Evolutionary conservation across 1,139 yeast species (phyloP).

Genomic region (Zhuliangozyma parablackwelliae): DNA sequence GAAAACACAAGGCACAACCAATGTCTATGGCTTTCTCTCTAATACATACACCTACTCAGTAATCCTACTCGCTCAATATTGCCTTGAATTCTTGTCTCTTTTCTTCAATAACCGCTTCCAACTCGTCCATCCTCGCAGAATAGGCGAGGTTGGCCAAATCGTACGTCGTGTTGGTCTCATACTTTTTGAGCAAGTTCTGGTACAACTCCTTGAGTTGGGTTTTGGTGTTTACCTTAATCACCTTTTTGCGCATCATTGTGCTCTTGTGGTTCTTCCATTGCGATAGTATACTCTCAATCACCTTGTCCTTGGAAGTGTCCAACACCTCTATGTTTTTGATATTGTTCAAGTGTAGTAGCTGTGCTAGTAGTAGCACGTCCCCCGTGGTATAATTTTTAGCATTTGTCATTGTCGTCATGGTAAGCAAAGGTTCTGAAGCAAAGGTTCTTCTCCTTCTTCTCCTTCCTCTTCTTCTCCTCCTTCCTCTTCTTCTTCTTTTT

Average conservation of each 20-base stretch:
- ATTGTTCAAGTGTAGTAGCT: slow-evolving; percentile 16
- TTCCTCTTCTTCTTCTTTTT: not conserved
- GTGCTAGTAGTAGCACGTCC: slow-evolving; percentile 16
- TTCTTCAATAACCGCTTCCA: slow-evolving; percentile 10
- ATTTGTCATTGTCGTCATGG: not conserved
- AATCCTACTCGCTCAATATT: not conserved
- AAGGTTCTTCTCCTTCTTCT: not conserved
- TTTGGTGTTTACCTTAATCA: slow-evolving; percentile 10
- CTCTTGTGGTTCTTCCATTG: slow-evolving; percentile 16
- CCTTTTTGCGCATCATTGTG: slow-evolving; percentile 10
- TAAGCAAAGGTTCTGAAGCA: not conserved
- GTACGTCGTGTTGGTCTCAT: slow-evolving; percentile 14
- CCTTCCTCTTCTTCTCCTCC: not conserved
- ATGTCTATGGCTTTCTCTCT: not conserved
- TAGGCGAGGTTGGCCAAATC: slow-evolving; percentile 19
- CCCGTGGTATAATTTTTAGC: slow-evolving; percentile 12
- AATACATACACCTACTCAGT: no score
- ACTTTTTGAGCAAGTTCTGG: slow-evolving; percentile 9
- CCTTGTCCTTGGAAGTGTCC: not conserved
- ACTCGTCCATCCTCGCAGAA: slow-evolving; percentile 14
- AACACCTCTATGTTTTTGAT: slow-evolving; percentile 3
- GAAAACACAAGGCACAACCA: not conserved
- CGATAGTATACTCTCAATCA: slow-evolving; percentile 9
- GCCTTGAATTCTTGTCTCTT: slow-evolving; percentile 11
- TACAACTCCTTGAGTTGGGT: slow-evolving; percentile 15